Conservation (phyloP, 768 basidiomycete species). For the Kwoniella heveanensis region DNA sequence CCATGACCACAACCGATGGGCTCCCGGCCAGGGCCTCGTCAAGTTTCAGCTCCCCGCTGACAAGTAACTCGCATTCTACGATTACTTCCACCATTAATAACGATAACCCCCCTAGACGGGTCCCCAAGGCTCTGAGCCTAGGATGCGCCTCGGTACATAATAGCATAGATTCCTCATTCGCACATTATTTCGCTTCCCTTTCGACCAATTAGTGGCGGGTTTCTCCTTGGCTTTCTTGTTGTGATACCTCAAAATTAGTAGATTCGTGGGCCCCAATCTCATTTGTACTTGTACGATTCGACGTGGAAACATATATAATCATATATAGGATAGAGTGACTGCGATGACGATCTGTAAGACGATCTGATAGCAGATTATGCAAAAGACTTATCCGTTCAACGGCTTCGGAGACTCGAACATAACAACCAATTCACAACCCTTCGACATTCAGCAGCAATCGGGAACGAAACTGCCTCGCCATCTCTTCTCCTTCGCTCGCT, state of each 20-base stretch:
- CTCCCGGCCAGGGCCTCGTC: slow-evolving; percentile 18
- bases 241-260: background rate
- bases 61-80: slow-evolving; percentile 8
- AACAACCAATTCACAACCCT: too few species aligned
- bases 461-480: too few species aligned
- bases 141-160: slow-evolving; percentile 5
- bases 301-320: slow-evolving; percentile 2
- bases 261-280: slow-evolving; percentile 11
- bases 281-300: background rate
- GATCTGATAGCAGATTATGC: slow-evolving; percentile 7
- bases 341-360: background rate
- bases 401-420: background rate
- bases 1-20: slow-evolving; percentile 29
- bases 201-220: slow-evolving; percentile 2
- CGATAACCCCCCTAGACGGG: background rate
- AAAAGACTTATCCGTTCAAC: slow-evolving; percentile 13
- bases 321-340: slow-evolving; percentile 4
- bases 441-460: too few species aligned
- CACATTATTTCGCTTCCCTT: slow-evolving; percentile 5
- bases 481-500: too few species aligned
- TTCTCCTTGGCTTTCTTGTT: background rate
- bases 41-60: slow-evolving; percentile 24
- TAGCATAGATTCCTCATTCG: slow-evolving; percentile 16
- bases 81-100: background rate
- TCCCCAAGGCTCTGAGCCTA: background rate